A percentile compares a stretch with the other conserved stretches of the same genome.
Conservation (phyloP, 2,329 filamentous ascomycete genomes). For the Fusarium fracticaudum region DNA sequence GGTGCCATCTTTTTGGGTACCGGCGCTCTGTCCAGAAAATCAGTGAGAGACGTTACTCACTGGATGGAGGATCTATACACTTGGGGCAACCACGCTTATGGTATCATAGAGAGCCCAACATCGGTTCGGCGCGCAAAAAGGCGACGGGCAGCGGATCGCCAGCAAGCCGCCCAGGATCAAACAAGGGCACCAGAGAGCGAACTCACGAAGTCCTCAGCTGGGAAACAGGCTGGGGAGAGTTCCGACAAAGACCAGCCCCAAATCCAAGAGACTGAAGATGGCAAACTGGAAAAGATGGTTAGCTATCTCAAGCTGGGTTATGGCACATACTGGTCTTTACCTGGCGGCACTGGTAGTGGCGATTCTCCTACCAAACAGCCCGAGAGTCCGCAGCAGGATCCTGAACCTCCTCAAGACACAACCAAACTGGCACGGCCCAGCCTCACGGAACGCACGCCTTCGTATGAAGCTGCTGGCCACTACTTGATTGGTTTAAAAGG, state of each 20-base stretch:
- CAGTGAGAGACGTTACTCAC: slow-evolving; percentile 76
- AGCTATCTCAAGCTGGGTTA: slow-evolving; percentile 74
- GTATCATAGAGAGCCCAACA: slow-evolving; percentile 80
- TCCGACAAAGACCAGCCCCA: slow-evolving; percentile 29
- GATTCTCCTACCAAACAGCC: slow-evolving; percentile 28
- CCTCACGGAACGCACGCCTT: slow-evolving; percentile 27
- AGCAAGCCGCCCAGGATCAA: slow-evolving; percentile 1
- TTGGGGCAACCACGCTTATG: slow-evolving; percentile 86
- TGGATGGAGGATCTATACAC: slow-evolving; percentile 92
- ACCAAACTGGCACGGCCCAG: slow-evolving; percentile 15
- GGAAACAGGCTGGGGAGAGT: not conserved
- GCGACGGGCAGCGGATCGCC: slow-evolving; percentile 43
- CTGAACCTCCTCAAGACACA: slow-evolving; percentile 20
- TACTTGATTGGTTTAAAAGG: slow-evolving; percentile 77
- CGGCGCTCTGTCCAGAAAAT: slow-evolving; percentile 75
- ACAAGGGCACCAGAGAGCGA: not conserved
- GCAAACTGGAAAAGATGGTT: slow-evolving; percentile 64
- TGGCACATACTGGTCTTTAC: slow-evolving; percentile 71
- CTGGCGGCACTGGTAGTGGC: slow-evolving; percentile 34
- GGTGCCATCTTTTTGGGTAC: slow-evolving; percentile 88
- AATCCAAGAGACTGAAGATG: slow-evolving; percentile 40
- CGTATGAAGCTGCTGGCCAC: slow-evolving; percentile 51
- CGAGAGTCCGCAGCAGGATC: slow-evolving; percentile 12
- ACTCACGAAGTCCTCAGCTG: not conserved
- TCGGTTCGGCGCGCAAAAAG: slow-evolving; percentile 66